phyloP scores from a whole-genome alignment of 495 filamentous ascomycete genomes.

The Penicillium ochrochloron region DNA sequence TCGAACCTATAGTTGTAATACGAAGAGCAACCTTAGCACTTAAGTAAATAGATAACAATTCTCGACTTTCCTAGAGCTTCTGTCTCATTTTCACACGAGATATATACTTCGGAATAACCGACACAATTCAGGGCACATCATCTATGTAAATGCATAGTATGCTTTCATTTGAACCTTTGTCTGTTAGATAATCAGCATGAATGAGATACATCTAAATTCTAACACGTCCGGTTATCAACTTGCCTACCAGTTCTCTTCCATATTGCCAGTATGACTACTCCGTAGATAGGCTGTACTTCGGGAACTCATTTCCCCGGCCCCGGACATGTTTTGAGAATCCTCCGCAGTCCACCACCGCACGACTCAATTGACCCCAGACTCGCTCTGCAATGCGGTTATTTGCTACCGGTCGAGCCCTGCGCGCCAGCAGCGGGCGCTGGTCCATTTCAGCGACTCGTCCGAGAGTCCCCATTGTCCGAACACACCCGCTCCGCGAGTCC shows the following conservation, averaged over 20 bases:
- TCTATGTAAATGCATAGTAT: not conserved
- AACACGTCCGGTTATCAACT: not conserved
- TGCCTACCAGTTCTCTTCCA: not conserved
- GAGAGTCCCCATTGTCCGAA: constrained; percentile 36
- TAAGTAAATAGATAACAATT: not conserved
- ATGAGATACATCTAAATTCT: not conserved
- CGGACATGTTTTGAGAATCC: constrained; percentile 31
- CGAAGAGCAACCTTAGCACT: too few relatives aligned
- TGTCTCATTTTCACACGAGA: too few relatives aligned
- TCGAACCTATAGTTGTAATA: not conserved
- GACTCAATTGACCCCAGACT: not conserved
- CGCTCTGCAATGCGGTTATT: constrained; percentile 45
- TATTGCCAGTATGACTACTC: not conserved
- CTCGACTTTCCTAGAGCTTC: too few relatives aligned
- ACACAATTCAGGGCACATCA: not conserved
- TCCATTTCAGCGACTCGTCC: constrained; percentile 34
- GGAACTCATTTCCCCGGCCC: constrained; percentile 39
- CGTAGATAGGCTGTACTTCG: constrained; percentile 30
- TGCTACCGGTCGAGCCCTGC: constrained; percentile 52
- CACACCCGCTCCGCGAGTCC: constrained; percentile 21
- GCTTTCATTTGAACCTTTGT: not conserved
- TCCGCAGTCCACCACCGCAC: not conserved
- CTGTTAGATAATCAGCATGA: not conserved
- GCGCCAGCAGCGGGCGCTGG: constrained; percentile 47
- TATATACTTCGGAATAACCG: too few relatives aligned